Evolutionary conservation across 208 protist species (phyloP).

Genomic region (Trypanosoma rangeli): DNA sequence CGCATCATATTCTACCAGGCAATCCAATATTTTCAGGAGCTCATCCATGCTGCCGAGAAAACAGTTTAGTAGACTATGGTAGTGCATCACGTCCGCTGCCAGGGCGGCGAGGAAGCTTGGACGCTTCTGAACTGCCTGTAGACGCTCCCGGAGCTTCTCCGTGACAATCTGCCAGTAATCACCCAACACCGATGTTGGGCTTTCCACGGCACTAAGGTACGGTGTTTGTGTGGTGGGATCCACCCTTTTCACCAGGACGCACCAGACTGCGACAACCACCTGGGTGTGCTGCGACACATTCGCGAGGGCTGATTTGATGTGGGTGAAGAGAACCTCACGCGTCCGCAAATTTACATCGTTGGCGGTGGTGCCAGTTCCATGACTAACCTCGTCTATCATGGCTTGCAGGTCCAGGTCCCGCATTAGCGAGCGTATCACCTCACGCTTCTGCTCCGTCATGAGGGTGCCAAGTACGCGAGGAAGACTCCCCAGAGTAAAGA

Average conservation of each 20-base stretch:
- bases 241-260: conserved; percentile 47
- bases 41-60: conserved; percentile 43
- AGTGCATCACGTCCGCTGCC: conserved; percentile 45
- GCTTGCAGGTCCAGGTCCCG: conserved; percentile 58
- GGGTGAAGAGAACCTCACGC: conserved; percentile 44
- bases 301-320: conserved; percentile 54
- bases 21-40: conserved; percentile 21
- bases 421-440: conserved; percentile 63
- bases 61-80: conserved; percentile 44
- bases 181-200: conserved; percentile 56
- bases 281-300: conserved; percentile 58
- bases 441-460: conserved; percentile 76
- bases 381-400: conserved; percentile 44
- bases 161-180: conserved; percentile 69
- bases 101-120: conserved; percentile 45
- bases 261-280: conserved; percentile 66
- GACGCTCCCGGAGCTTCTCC: conserved; percentile 60
- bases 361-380: not conserved
- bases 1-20: conserved; percentile 18
- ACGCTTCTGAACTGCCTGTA: conserved; percentile 55
- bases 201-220: conserved; percentile 46
- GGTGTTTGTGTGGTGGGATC: conserved; percentile 42
- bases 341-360: conserved; percentile 24
- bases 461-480: conserved; percentile 48
- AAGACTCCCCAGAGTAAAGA: conserved; percentile 52